These are phyloP conservation scores for Trichoderma atrobrunneum DNA, from an alignment of 2,329 filamentous ascomycete species.

Conservation along the genomic window DNA sequence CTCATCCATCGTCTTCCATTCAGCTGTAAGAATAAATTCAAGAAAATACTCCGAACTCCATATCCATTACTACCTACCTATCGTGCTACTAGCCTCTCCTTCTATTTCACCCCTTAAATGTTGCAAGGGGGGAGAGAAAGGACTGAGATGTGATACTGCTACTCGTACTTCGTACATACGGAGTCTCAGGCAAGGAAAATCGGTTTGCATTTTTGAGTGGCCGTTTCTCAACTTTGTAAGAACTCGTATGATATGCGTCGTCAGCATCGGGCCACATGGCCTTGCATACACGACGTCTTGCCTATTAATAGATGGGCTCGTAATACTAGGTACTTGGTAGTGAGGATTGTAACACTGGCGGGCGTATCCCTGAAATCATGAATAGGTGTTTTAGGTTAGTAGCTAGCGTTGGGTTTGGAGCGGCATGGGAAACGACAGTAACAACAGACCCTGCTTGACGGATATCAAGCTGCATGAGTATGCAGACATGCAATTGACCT, in stretches of 20 bases:
- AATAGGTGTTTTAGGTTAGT: slow-evolving; percentile 8
- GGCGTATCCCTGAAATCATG: slow-evolving; percentile 1
- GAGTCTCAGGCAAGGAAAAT: neutral
- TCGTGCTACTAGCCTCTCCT: neutral
- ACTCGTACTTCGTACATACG: neutral
- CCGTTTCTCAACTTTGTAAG: neutral
- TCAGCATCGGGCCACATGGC: slow-evolving; percentile 1
- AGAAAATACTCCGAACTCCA: neutral
- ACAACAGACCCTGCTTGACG: neutral
- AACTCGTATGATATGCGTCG: neutral
- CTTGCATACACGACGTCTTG: neutral
- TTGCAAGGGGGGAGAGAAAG: neutral
- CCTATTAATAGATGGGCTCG: neutral
- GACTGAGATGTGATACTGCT: neutral
- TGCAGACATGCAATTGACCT: neutral
- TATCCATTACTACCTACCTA: neutral
- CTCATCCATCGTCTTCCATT: neutral
- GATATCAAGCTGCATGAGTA: neutral
- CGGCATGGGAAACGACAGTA: neutral
- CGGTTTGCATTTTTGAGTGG: neutral
- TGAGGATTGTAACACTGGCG: neutral
- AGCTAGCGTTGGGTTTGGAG: neutral
- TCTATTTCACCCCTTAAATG: neutral
- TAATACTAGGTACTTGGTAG: neutral
- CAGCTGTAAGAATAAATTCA: neutral